These are phyloP conservation scores for Rhododendron griersonianum DNA, from an alignment of 148 eudicot genomes.

Conservation along the genomic window DNA sequence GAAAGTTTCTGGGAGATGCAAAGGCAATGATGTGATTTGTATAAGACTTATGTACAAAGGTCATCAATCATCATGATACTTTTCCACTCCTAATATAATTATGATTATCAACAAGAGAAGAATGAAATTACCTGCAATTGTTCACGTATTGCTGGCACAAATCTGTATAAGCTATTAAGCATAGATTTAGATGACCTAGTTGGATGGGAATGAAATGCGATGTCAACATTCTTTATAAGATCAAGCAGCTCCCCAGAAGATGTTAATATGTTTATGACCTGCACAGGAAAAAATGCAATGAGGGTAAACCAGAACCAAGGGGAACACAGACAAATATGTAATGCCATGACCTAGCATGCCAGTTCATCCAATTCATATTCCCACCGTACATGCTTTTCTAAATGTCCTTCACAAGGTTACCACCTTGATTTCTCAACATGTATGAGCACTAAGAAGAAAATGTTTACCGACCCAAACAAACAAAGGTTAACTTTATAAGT, in stretches of 20 bases:
- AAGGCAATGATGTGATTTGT: not conserved
- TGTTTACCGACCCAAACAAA: not conserved
- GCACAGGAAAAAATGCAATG: slow-evolving; percentile 18
- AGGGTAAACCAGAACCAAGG: not conserved
- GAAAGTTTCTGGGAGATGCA: not conserved
- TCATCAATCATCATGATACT: not conserved
- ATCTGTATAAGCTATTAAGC: slow-evolving; percentile 47
- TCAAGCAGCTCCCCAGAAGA: slow-evolving; percentile 63
- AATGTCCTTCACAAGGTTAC: not conserved
- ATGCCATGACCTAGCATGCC: not conserved
- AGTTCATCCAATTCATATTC: not conserved
- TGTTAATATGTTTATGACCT: slow-evolving; percentile 70
- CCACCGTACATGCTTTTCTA: not conserved
- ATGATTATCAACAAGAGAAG: not conserved
- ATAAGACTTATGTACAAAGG: not conserved
- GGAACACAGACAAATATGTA: not conserved
- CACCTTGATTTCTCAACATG: not conserved
- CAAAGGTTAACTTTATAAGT: not conserved
- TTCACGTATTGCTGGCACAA: slow-evolving; percentile 67
- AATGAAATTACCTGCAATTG: slow-evolving; percentile 65
- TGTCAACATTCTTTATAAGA: slow-evolving; percentile 67
- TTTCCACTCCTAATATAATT: not conserved
- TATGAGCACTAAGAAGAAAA: not conserved
- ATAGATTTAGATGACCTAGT: slow-evolving; percentile 46
- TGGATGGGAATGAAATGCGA: slow-evolving; percentile 53